Percentiles rank a stretch among this genome's conserved stretches.
Evolutionary conservation across 2,329 filamentous ascomycete genomes (phyloP).

Genomic region (Chaetothyriales sp.): DNA sequence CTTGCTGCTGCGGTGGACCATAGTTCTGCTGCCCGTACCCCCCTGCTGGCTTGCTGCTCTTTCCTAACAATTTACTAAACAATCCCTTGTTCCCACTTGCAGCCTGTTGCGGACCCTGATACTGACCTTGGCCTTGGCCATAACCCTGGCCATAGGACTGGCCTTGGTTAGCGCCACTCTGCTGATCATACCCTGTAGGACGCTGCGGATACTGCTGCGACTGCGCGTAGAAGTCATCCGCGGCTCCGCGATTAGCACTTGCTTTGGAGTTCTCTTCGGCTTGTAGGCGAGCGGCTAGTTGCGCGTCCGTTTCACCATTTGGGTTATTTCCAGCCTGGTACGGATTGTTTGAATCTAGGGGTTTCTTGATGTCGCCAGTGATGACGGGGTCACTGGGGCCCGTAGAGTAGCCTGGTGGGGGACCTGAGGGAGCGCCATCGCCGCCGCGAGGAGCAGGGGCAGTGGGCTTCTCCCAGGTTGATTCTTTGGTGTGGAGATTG

Average conservation of each 20-base stretch:
- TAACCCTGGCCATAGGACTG: slow-evolving; percentile 1
- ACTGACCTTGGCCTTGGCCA: slow-evolving; percentile 9
- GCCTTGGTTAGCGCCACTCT: neutral
- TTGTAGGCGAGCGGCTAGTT: slow-evolving; percentile 62
- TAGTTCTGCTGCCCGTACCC: slow-evolving; percentile 3
- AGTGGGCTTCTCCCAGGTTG: slow-evolving; percentile 78
- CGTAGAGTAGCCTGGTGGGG: slow-evolving; percentile 54
- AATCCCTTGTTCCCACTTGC: slow-evolving; percentile 29
- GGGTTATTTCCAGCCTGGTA: slow-evolving; percentile 36
- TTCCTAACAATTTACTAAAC: slow-evolving; percentile 41
- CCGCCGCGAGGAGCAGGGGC: slow-evolving; percentile 47
- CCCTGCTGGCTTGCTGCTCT: slow-evolving; percentile 20
- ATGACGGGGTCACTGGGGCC: slow-evolving; percentile 32
- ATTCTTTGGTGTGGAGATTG: slow-evolving; percentile 74
- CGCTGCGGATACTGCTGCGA: neutral
- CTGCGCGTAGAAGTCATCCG: slow-evolving; percentile 35
- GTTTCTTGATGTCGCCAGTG: slow-evolving; percentile 31
- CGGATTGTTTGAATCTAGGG: slow-evolving; percentile 56
- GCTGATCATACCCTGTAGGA: neutral
- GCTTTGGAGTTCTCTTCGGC: slow-evolving; percentile 58
- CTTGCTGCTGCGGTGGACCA: slow-evolving; percentile 16
- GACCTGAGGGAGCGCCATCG: slow-evolving; percentile 39
- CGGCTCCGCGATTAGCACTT: slow-evolving; percentile 23
- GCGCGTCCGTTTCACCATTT: slow-evolving; percentile 51
- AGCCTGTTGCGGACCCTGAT: slow-evolving; percentile 15